Base-by-base conservation (phyloP, 2,329 filamentous ascomycete species). In the Cercospora beticola region DNA sequence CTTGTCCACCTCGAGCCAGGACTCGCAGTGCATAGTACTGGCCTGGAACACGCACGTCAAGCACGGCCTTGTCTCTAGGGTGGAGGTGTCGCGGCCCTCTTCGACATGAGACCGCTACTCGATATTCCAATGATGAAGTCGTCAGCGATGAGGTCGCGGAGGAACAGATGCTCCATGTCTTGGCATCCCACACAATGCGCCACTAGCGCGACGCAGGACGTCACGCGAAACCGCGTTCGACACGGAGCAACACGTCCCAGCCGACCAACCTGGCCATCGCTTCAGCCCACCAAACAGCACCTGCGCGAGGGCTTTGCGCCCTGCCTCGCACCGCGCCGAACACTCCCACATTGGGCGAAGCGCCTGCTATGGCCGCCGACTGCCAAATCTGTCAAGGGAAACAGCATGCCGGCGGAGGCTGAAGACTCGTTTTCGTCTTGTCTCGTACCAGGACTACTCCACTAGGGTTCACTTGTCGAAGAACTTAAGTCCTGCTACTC, bases 361-460 rank as follows among this genome's bases (percentile, higher is more conserved):
- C 28, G 16, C 31, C 56, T 5, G 9, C n/a, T 23, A 52, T 54
- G 33, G 36, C 33, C 23, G 36, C 40, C 30, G 23, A 16, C 63
- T 66, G 59, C 68, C 63, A 36, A 26, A 63, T 66, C 36, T 9
- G 62, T 66, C 65, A 61, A 68, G 65, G 68, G 59, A 66, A 66
- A 63, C 43, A 64, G 21, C 59, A 40, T 46, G 54, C 68, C 62
- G 62, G 10, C 36, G 31, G 31, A 46, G 18, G 18, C 36, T 60
- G 36, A 30, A 28, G 56, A 23, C 30, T 36, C 28, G 30, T 33
- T 31, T 21, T 18, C 28, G 18, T 18, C 56, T 10, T 10, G 16
- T 59, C 30, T 5, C 6, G 43, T 49, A 43, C 36, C 60, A 62
- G 23, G 40, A 33, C 33, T 40, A 5, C 30, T 60, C 23, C 57